Conservation (phyloP, 495 filamentous ascomycete genomes). For the Daldinia vernicosa region DNA sequence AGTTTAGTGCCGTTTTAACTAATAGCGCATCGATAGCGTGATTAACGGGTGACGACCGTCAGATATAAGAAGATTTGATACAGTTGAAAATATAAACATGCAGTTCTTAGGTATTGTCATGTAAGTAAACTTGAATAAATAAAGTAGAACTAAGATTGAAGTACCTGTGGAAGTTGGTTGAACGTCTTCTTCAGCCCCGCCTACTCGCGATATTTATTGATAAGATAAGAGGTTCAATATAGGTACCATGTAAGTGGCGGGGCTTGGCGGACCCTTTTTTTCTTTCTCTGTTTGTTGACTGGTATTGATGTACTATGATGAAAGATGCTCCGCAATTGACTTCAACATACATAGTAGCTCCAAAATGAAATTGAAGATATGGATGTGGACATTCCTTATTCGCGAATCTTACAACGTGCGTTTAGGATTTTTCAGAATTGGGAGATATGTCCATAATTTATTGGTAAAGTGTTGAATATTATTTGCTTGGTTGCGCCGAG, state of each 20-base stretch:
- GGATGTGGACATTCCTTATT: conserved; percentile 1
- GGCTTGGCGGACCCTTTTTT: conserved; percentile 24
- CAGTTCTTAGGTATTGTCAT: not conserved
- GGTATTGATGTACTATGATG: conserved; percentile 20
- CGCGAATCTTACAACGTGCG: not conserved
- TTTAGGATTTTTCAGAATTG: not conserved
- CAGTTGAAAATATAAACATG: not conserved
- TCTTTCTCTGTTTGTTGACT: conserved; percentile 6
- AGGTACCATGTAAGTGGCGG: conserved; percentile 11
- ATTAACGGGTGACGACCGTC: not conserved
- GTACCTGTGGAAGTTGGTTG: not conserved
- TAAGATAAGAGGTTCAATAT: conserved; percentile 30
- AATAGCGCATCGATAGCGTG: not conserved
- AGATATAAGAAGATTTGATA: not conserved
- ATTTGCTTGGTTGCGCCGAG: not conserved
- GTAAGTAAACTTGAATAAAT: not conserved
- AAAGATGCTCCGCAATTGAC: conserved; percentile 36
- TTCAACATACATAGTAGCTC: conserved; percentile 13
- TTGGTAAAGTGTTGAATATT: conserved; percentile 7
- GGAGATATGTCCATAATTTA: not conserved
- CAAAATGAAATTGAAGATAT: not conserved
- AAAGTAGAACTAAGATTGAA: not conserved
- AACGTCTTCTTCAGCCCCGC: not conserved
- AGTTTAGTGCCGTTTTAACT: not conserved
- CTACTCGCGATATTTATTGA: conserved; percentile 3